Base-by-base conservation (phyloP, 2,329 filamentous ascomycete genomes). In the Arthrobotrys sinensis region DNA sequence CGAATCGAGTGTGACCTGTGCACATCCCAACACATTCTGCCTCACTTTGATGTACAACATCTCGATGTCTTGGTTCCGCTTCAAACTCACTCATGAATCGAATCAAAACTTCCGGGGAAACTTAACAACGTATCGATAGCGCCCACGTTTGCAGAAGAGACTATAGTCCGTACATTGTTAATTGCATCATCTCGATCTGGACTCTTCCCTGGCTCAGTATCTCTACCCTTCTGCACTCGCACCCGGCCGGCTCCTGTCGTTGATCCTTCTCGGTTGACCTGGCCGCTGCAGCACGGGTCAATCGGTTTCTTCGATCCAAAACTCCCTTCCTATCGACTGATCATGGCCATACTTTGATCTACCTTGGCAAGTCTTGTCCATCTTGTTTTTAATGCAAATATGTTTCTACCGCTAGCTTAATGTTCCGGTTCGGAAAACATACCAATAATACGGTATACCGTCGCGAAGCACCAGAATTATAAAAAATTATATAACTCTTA, bases 401-500 rank as follows among this genome's bases (percentile, higher is more conserved):
- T 53, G 21, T 38, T 10, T 45, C 19, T 55, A n/a, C 14, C 21
- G 21, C 63, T 43, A 66, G 63, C 21, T 67, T 53, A 32, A 43
- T 28, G 55, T 48, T 52, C 46, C 24, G 38, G 48, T 48, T 66
- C 69, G 69, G 69, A 73, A 73, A 73, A 53, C 28, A 5, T 5
- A 50, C 28, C 14, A 50, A 11, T 19, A 53, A 46, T 73, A 16
- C 40, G 69, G 60, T 43, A 73, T 43, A 14, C 19, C 60, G 48
- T 73, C 32, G 48, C 69, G 69, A 73, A 60, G 28, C 50, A 60
- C 16, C 36, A 10, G 12, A 24, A 43, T 28, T 4, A 43, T 43
- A 24, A 1, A 19, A 8, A 4, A 60, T 43, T 24, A 60, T 60
- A 60, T 60, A 60, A 60, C 7, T 28, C n/a, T 60, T 24, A 43